Base-by-base conservation (phyloP, 768 basidiomycete species). In the Vishniacozyma victoriae region DNA sequence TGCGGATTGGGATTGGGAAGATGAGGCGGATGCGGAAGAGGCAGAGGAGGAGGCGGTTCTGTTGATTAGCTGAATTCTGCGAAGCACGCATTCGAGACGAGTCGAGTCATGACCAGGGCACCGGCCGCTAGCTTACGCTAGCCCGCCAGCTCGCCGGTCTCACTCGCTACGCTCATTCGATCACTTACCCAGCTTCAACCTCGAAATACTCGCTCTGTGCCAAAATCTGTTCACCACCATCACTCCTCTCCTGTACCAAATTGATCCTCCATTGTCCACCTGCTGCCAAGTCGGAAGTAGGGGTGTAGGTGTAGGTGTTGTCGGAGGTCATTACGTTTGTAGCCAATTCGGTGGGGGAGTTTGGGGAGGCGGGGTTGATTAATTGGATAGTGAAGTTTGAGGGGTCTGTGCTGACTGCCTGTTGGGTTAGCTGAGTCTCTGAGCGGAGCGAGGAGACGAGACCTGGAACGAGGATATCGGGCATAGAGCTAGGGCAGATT, bases 371-470 rank as follows among this genome's bases (percentile, higher is more conserved):
- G 19, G 64, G 60, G 35, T 27, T 43, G 24, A 52, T 53, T 48
- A 60, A 51, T 43, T 62, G 49, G 39, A 66, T 60, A 33, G 50
- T 56, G 46, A 62, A 62, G 41, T 55, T 60, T 14, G 50, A 37
- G 15, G 60, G 64, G 43, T 66, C 64, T 33, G 60, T 60, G 23
- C 24, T 26, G 49, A 66, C 64, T 20, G 55, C 59, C 64, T 66
- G 25, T 25, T 2, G 7, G 22, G 48, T 46, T 4, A 5, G 9
- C 11, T 44, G 14, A 29, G n/a, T 6, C 15, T 11, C 9, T 11
- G n/a, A 39, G 11, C 19, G 14, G 19, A 39, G 37, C 11, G 14
- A 22, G n/a, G 5, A 41, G 18, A 22, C 18, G 24, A 7, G 40
- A 25, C 7, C 9, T 16, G 6, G 5, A 22, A 15, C 18, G 40